These are phyloP conservation scores for Holtermanniella nyarrowii DNA, from an alignment of 768 basidiomycete species.

Conservation along the genomic window DNA sequence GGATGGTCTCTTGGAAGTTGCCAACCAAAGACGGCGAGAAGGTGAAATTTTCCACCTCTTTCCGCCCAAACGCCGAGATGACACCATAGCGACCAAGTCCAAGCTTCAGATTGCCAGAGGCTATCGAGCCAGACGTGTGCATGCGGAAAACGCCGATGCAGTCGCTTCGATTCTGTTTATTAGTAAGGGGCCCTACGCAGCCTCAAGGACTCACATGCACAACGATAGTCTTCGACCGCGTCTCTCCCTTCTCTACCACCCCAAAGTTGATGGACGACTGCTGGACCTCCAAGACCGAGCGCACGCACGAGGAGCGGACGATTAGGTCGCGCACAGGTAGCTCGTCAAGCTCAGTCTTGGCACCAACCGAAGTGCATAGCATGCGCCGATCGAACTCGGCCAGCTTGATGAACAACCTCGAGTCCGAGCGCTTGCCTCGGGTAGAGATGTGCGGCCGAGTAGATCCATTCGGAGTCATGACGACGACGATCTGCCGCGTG, in stretches of 20 bases:
- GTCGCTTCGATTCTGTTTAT: constrained; percentile 34
- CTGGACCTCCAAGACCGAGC: constrained; percentile 33
- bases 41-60: constrained; percentile 32
- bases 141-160: constrained; percentile 34
- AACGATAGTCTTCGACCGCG: constrained; percentile 35
- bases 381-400: constrained; percentile 26
- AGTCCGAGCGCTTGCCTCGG: constrained; percentile 31
- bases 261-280: constrained; percentile 40
- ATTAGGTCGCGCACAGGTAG: constrained; percentile 36
- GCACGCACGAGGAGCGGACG: constrained; percentile 28
- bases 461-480: constrained; percentile 34
- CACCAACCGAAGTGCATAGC: constrained; percentile 3
- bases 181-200: not conserved
- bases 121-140: constrained; percentile 35
- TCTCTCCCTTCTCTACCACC: constrained; percentile 32
- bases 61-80: constrained; percentile 33
- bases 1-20: constrained; percentile 32
- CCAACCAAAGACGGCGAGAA: constrained; percentile 36
- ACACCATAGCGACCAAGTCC: constrained; percentile 37
- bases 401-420: constrained; percentile 32
- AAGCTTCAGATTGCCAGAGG: constrained; percentile 35
- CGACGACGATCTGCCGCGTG: constrained; percentile 24
- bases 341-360: constrained; percentile 10
- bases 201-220: constrained; percentile 14
- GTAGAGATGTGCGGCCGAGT: constrained; percentile 28